Evolutionary conservation across 345 rosid genomes (phyloP), one percentile per base, ranked within the genome.

Genomic region (Euphorbia pulcherrima): DNA sequence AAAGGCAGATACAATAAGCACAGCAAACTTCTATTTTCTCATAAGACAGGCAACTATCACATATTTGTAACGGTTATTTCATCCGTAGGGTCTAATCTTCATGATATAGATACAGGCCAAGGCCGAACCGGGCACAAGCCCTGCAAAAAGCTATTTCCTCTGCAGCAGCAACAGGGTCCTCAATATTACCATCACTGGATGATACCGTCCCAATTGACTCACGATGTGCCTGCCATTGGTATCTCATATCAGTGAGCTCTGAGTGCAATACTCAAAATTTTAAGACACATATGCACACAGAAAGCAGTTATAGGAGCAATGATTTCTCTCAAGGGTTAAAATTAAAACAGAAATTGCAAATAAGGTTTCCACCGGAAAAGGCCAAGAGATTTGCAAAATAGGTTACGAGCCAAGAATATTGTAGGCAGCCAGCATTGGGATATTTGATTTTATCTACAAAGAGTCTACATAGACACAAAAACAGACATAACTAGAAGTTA

Each of bases 91-190:
- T 72, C 83, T 87, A 85, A 61, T 86, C 80, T 79, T 88, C 97
- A 62, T 90, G 97, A 73, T 87, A 90, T 11, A 93, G 85, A 71
- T 93, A 87, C 81, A 93, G 77, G 73, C 98, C 98, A 47, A 93
- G 96, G 51, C 98, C 98, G 72, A 93, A 90, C 62, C 97, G 87
- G 46, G 98, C 95, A 77, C 98, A 93, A 6, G 95, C 96, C 64
- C 85, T 86, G 87, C 98, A 89, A 79, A 90, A 93, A 46, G 98
- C 97, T 59, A 87, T 86, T 84, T 90, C 98, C 80, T 93, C 98
- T 1, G 98, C 98, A 56, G 90, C 88, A 68, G 94, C 76, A 69
- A 93, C 98, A 12, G 88, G 96, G 76, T 93, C 97, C 5, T 37
- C 78, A 12, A 72, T 65, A 46, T 72, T 40, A 39, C 75, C 76